Evolutionary conservation across 2,329 filamentous ascomycete genomes (phyloP).

Genomic region (Harringtonia lauricola): DNA sequence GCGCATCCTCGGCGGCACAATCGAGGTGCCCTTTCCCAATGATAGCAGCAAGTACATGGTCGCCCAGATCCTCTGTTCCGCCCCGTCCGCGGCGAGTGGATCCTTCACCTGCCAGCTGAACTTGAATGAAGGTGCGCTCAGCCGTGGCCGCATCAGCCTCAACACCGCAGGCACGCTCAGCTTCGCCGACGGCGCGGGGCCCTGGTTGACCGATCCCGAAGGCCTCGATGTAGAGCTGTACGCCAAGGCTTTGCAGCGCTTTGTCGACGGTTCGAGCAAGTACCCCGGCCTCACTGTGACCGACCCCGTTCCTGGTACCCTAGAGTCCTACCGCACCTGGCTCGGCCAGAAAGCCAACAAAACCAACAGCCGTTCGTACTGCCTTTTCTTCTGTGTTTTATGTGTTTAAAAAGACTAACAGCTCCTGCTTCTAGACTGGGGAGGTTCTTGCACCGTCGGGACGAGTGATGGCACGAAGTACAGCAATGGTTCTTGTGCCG

Average conservation of each 20-base stretch:
- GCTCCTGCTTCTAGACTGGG: not conserved
- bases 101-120: slow-evolving; percentile 2
- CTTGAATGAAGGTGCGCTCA: slow-evolving; percentile 1
- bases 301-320: not conserved
- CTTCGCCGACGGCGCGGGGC: slow-evolving; percentile 1
- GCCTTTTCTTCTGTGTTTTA: not conserved
- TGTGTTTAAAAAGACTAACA: not conserved
- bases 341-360: slow-evolving; percentile 1
- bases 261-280: not conserved
- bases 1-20: slow-evolving; percentile 1
- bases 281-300: slow-evolving; percentile 1
- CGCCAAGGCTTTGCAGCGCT: not conserved
- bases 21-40: not conserved
- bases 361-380: not conserved
- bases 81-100: not conserved
- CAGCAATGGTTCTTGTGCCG: slow-evolving; percentile 23
- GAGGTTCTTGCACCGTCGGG: not conserved
- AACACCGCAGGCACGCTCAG: not conserved
- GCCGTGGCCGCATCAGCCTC: slow-evolving; percentile 1
- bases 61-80: not conserved
- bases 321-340: not conserved
- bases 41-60: not conserved
- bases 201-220: not conserved
- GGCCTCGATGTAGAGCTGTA: not conserved
- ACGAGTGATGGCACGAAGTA: not conserved